Conservation (phyloP, 306 rosid genomes). For the peach (Prunus persica) region DNA sequence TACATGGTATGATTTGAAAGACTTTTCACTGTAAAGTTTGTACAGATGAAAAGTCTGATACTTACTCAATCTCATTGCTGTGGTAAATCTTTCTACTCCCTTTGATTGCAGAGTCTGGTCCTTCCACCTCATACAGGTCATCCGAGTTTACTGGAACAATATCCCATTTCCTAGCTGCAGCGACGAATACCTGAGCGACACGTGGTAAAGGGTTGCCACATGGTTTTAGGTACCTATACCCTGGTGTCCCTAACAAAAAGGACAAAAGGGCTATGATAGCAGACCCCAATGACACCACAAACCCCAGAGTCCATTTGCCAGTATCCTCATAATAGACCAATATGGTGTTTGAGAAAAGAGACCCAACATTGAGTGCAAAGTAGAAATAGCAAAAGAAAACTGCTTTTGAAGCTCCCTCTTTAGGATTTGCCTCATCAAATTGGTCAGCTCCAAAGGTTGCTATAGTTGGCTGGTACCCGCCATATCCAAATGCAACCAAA, state of each 20-base stretch:
- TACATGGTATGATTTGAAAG: neutral
- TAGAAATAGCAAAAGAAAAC: slow-evolving; percentile 60
- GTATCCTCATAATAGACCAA: slow-evolving; percentile 56
- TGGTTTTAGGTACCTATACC: slow-evolving; percentile 53
- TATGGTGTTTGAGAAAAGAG: slow-evolving; percentile 62
- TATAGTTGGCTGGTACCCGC: slow-evolving; percentile 56
- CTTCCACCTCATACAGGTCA: slow-evolving; percentile 43
- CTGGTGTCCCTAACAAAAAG: slow-evolving; percentile 41
- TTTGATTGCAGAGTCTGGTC: slow-evolving; percentile 38
- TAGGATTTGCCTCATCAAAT: slow-evolving; percentile 46
- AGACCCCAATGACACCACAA: slow-evolving; percentile 48
- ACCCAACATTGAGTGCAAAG: slow-evolving; percentile 58
- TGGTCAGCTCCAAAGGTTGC: slow-evolving; percentile 69
- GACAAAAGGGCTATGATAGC: slow-evolving; percentile 43
- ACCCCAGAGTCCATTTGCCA: slow-evolving; percentile 59
- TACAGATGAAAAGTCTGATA: neutral
- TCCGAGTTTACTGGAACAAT: slow-evolving; percentile 27
- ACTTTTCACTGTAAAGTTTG: neutral
- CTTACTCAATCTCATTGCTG: slow-evolving; percentile 54
- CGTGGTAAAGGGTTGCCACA: slow-evolving; percentile 63
- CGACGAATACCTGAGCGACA: slow-evolving; percentile 58
- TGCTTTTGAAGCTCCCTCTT: slow-evolving; percentile 42
- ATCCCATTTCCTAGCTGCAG: slow-evolving; percentile 50
- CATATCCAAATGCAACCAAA: slow-evolving; percentile 59
- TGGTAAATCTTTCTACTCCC: slow-evolving; percentile 52